Base-by-base conservation (phyloP, 306 rosid species). In the Gynostemma pentaphyllum region DNA sequence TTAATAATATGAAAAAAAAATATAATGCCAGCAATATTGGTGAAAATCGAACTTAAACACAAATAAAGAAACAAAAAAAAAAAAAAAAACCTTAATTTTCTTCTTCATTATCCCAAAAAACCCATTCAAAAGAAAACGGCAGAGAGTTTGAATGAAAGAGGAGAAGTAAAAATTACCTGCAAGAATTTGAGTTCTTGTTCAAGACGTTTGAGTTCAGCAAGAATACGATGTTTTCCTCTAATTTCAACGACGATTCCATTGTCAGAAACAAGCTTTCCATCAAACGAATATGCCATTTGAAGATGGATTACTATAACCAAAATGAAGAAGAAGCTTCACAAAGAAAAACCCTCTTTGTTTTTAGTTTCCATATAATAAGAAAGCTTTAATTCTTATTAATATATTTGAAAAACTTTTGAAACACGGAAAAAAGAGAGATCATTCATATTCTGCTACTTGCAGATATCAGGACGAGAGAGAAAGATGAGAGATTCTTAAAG, bases 221-320 rank as follows among this genome's bases (percentile, higher is more conserved):
- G 82, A 73, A 88, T 80, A 69, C 88, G 87, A 53, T 88, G 96
- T 73, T 79, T 86, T 29, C 96, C 95, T 81, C 86, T 75, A 47
- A 74, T 85, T 56, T 88, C 88, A 45, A 69, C 71, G 23, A 30
- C 10, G 41, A 75, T 7, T 30, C 55, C 70, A 36, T 48, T 7
- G 70, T 36, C 34, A 40, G 13, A 4, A 22, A 70, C 70, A 27
- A 37, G 64, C 52, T 76, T 83, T 45, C 72, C 87, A 28, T 87
- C 88, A 23, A 78, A 62, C 5, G 76, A 79, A 79, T 88, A 81
- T 85, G 83, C 78, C 85, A 81, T 85, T n/a, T n/a, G n/a, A n/a
- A n/a, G n/a, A n/a, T n/a, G n/a, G n/a, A n/a, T n/a, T 72, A 74
- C 88, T 60, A 83, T 65, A 68, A 83, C 94, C 87, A 87, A 71